phyloP scores from a whole-genome alignment of 345 rosid species.

The Euphorbia lathyris region DNA sequence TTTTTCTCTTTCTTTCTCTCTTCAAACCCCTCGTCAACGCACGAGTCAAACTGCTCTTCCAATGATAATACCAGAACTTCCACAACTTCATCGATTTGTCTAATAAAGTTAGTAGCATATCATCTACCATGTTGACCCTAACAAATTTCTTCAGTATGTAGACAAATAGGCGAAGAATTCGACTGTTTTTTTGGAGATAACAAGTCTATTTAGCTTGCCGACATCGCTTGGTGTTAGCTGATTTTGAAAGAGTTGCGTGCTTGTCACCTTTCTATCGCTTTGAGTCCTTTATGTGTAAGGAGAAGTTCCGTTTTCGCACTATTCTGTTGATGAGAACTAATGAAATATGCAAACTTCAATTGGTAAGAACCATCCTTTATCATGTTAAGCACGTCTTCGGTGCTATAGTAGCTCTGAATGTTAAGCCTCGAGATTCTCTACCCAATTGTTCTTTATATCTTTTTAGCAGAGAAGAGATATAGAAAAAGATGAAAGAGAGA shows the following conservation, averaged over 20 bases:
- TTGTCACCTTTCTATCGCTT: conserved; percentile 23
- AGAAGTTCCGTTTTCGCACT: conserved; percentile 7
- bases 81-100: conserved; percentile 66
- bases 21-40: conserved; percentile 91
- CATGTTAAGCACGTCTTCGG: conserved; percentile 47
- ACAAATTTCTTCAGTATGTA: conserved; percentile 19
- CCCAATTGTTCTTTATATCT: too few relatives aligned
- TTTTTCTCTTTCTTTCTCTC: too few relatives aligned
- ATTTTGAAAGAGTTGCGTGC: conserved; percentile 57
- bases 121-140: conserved; percentile 15
- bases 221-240: conserved; percentile 86
- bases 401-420: conserved; percentile 40
- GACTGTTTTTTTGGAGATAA: conserved; percentile 72
- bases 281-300: conserved; percentile 17
- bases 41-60: conserved; percentile 85
- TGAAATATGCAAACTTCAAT: conserved; percentile 43
- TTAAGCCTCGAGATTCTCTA: too few relatives aligned
- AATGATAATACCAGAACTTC: conserved; percentile 83
- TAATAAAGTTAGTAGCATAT: conserved; percentile 46
- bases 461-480: too few relatives aligned
- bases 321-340: conserved; percentile 24
- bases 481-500: too few relatives aligned
- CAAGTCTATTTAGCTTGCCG: conserved; percentile 82
- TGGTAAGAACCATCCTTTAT: conserved; percentile 65
- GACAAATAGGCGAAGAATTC: conserved; percentile 49